Evolutionary conservation across 2,329 filamentous ascomycete species (phyloP).

Genomic region (Coniella lustricola): DNA sequence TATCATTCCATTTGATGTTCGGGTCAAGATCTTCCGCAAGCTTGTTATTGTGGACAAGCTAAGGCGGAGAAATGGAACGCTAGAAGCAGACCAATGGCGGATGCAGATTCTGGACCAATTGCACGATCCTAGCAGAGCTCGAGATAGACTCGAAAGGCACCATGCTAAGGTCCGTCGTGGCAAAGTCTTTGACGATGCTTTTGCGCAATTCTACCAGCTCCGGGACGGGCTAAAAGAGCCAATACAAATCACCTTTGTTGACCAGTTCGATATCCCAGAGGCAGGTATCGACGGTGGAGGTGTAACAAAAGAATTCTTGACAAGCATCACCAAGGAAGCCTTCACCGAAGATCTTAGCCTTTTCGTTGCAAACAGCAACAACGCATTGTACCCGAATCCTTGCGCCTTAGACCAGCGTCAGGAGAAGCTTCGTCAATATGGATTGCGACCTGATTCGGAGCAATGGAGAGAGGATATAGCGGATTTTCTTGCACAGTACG

Average conservation of each 20-base stretch:
- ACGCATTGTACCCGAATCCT: constrained; percentile 84
- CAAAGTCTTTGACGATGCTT: constrained; percentile 79
- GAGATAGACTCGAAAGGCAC: constrained; percentile 49
- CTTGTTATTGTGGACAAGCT: constrained; percentile 82
- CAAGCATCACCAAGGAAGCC: constrained; percentile 77
- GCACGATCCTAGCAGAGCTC: constrained; percentile 21
- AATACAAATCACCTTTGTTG: constrained; percentile 93
- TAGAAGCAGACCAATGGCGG: constrained; percentile 71
- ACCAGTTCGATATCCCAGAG: constrained; percentile 78
- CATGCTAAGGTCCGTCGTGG: constrained; percentile 74
- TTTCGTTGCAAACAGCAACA: constrained; percentile 79
- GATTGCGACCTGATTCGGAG: constrained; percentile 43
- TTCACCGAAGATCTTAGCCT: constrained; percentile 59
- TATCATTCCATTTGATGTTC: constrained; percentile 84
- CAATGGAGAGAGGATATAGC: constrained; percentile 52
- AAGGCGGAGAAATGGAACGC: constrained; percentile 58
- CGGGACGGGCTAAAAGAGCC: constrained; percentile 84
- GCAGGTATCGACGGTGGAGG: constrained; percentile 95
- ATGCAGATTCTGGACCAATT: constrained; percentile 45
- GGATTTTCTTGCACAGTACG: constrained; percentile 66
- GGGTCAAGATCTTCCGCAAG: constrained; percentile 87
- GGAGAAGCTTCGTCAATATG: constrained; percentile 46
- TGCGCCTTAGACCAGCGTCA: constrained; percentile 63
- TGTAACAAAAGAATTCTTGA: constrained; percentile 95
- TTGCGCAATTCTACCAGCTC: constrained; percentile 71